Conservation (phyloP, 2,329 filamentous ascomycete genomes). For the Calcarisporium arbuscula region DNA sequence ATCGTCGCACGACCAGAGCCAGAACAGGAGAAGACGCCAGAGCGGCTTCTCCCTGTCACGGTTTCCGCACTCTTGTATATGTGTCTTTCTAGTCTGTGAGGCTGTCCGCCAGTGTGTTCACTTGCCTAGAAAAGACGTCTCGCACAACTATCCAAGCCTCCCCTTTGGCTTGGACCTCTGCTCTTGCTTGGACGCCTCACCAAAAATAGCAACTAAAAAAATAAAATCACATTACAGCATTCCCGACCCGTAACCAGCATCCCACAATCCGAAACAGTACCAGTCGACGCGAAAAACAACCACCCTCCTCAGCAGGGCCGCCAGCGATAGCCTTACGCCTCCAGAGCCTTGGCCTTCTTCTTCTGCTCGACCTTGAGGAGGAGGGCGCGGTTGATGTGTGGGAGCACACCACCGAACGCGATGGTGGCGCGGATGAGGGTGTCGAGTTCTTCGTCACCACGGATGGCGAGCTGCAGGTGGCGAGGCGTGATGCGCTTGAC, state of each 20-base stretch:
- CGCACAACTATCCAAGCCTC: slow-evolving; percentile 7
- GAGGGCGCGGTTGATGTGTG: slow-evolving; percentile 96
- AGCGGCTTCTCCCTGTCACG: neutral
- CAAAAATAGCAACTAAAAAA: slow-evolving; percentile 3
- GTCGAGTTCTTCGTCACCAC: slow-evolving; percentile 96
- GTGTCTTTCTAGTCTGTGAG: neutral
- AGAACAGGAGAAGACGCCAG: neutral
- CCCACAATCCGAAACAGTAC: slow-evolving; percentile 6
- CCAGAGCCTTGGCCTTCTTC: slow-evolving; percentile 67
- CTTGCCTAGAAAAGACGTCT: slow-evolving; percentile 8
- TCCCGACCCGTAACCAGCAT: slow-evolving; percentile 7
- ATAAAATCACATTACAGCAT: slow-evolving; percentile 3
- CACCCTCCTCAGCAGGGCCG: neutral
- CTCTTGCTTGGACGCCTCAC: slow-evolving; percentile 4
- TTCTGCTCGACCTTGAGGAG: slow-evolving; percentile 95
- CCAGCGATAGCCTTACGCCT: slow-evolving; percentile 27
- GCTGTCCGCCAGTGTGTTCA: slow-evolving; percentile 3
- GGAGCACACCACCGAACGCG: slow-evolving; percentile 94
- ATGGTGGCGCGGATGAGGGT: slow-evolving; percentile 97
- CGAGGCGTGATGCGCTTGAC: slow-evolving; percentile 99
- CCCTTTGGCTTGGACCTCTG: slow-evolving; percentile 3
- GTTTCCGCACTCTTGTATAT: neutral
- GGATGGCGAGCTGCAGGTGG: slow-evolving; percentile 95
- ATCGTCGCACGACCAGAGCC: slow-evolving; percentile 5
- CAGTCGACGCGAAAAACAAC: neutral